Percentiles rank a stretch among this genome's conserved stretches.
Evolutionary conservation across 2,329 filamentous ascomycete species (phyloP).

Genomic region (Intubia oerlemansii): DNA sequence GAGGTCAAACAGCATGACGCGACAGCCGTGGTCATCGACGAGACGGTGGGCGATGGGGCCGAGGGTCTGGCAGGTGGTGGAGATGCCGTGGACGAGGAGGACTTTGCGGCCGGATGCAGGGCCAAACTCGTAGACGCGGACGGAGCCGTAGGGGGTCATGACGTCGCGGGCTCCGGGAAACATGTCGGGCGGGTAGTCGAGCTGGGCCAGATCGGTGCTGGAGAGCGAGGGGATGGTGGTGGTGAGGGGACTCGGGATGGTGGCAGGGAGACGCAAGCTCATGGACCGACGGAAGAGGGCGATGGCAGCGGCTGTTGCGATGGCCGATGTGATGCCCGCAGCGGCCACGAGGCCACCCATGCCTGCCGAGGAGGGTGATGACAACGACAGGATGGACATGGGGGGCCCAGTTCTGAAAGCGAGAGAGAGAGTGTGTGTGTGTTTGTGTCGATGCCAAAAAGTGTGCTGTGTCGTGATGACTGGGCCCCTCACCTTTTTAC

Average conservation of each 20-base stretch:
- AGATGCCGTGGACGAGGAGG: constrained; percentile 65
- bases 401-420: too few species aligned
- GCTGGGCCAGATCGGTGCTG: constrained; percentile 8
- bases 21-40: constrained; percentile 40
- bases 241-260: constrained; percentile 9
- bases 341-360: not conserved
- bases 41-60: constrained; percentile 44
- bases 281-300: too few species aligned
- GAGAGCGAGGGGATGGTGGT: constrained; percentile 10
- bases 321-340: too few species aligned
- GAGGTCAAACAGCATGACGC: constrained; percentile 64
- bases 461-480: too few species aligned
- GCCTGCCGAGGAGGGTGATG: not conserved
- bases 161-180: constrained; percentile 58
- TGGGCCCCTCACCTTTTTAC: too few species aligned
- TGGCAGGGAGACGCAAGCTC: too few species aligned
- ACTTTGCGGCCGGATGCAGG: constrained; percentile 52
- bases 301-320: too few species aligned
- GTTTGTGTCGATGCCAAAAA: too few species aligned
- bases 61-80: constrained; percentile 57
- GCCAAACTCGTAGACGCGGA: constrained; percentile 68
- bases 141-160: constrained; percentile 49
- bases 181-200: constrained; percentile 40
- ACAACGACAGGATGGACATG: too few species aligned
- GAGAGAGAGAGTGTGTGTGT: too few species aligned